Percentiles rank a stretch among this genome's conserved stretches.
These are phyloP conservation scores for Cladosporium velox DNA, from an alignment of 2,329 filamentous ascomycete species.

Conservation along the genomic window DNA sequence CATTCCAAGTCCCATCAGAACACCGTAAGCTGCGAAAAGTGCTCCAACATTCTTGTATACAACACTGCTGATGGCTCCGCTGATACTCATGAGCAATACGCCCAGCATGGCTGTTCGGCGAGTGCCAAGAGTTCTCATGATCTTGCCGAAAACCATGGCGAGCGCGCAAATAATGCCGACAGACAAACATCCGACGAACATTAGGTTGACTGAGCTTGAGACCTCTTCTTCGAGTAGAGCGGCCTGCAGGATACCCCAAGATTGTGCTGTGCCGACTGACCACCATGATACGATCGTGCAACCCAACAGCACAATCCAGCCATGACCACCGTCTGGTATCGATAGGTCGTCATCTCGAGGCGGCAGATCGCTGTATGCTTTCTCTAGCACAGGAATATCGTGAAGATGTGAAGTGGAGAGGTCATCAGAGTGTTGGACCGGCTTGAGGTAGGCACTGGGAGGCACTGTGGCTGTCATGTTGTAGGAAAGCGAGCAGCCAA, in stretches of 20 bases:
- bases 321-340: constrained; percentile 15
- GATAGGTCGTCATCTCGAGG: constrained; percentile 9
- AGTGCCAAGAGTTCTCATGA: constrained; percentile 55
- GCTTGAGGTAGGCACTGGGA: not conserved
- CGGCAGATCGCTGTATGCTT: not conserved
- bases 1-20: constrained; percentile 49
- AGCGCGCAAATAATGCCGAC: constrained; percentile 54
- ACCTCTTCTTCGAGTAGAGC: constrained; percentile 55
- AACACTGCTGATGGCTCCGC: constrained; percentile 53
- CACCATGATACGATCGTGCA: constrained; percentile 28
- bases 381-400: constrained; percentile 9
- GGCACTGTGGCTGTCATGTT: not conserved
- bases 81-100: constrained; percentile 52
- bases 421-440: not conserved
- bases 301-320: constrained; percentile 9
- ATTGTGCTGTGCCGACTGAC: constrained; percentile 57
- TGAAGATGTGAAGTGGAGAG: constrained; percentile 2
- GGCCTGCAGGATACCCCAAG: constrained; percentile 63
- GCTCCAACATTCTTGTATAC: constrained; percentile 48
- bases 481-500: not conserved
- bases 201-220: constrained; percentile 54
- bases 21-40: constrained; percentile 52
- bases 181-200: constrained; percentile 60
- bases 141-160: constrained; percentile 55
- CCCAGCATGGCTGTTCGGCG: constrained; percentile 52